A percentile compares a stretch with the other conserved stretches of the same genome.
Evolutionary conservation across 1,284 basidiomycete species (phyloP).

Genomic region (Puccinia novopanici): DNA sequence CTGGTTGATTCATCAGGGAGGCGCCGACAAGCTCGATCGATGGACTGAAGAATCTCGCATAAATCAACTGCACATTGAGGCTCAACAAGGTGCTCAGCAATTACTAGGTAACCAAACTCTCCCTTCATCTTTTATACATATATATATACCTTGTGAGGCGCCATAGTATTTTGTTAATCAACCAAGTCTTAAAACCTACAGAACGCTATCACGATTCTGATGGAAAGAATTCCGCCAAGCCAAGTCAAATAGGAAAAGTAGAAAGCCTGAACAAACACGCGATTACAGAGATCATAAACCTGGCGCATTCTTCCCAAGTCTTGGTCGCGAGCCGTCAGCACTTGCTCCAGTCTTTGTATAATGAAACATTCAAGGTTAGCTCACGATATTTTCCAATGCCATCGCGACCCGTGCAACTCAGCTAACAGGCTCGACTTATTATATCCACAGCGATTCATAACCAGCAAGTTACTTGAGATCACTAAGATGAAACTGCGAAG

Average conservation of each 20-base stretch:
- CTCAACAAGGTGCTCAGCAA: conserved; percentile 9
- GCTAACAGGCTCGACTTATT: neutral
- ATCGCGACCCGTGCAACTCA: neutral
- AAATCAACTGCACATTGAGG: conserved; percentile 18
- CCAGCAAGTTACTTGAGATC: conserved; percentile 36
- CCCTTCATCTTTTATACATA: too few species aligned
- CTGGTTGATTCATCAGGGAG: conserved; percentile 25
- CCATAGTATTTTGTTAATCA: neutral
- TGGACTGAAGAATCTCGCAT: conserved; percentile 43
- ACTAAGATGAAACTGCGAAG: conserved; percentile 33
- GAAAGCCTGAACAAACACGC: neutral
- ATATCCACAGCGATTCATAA: conserved; percentile 26
- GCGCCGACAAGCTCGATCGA: conserved; percentile 23
- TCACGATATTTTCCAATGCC: neutral
- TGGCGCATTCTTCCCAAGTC: conserved; percentile 6
- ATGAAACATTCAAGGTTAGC: conserved; percentile 37
- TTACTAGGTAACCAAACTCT: neutral
- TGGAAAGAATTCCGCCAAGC: neutral
- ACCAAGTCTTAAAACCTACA: neutral
- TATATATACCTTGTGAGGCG: too few species aligned
- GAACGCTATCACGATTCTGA: neutral
- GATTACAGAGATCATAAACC: neutral
- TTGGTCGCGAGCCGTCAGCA: conserved; percentile 29
- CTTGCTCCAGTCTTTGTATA: conserved; percentile 40
- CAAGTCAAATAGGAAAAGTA: neutral